Conservation (phyloP, 2,329 filamentous ascomycete genomes). For the Claviceps sp. region DNA sequence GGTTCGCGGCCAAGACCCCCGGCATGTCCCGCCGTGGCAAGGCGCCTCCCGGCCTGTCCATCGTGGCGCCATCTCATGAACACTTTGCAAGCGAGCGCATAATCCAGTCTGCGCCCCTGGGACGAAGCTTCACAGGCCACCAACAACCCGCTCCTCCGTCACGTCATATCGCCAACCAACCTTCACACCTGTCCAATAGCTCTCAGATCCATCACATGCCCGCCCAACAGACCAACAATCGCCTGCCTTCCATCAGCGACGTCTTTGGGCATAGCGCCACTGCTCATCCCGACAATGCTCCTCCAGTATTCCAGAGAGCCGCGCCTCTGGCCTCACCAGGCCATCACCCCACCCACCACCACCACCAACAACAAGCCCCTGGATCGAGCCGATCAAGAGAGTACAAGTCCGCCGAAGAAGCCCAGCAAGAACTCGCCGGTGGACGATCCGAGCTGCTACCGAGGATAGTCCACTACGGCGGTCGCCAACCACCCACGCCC, state of each 20-base stretch:
- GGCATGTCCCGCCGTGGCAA: slow-evolving; percentile 62
- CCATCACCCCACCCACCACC: slow-evolving; percentile 40
- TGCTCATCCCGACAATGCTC: slow-evolving; percentile 42
- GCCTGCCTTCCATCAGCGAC: slow-evolving; percentile 84
- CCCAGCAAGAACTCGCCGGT: slow-evolving; percentile 76
- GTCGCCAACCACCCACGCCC: slow-evolving; percentile 84
- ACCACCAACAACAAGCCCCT: slow-evolving; percentile 28
- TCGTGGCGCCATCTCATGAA: slow-evolving; percentile 85
- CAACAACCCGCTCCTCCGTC: slow-evolving; percentile 65
- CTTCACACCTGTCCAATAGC: slow-evolving; percentile 68
- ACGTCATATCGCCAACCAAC: slow-evolving; percentile 67
- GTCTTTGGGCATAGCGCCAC: slow-evolving; percentile 77
- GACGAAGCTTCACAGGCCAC: slow-evolving; percentile 89
- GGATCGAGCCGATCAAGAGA: slow-evolving; percentile 59
- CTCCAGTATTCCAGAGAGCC: slow-evolving; percentile 40
- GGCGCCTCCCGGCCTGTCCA: slow-evolving; percentile 79
- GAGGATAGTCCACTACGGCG: slow-evolving; percentile 88
- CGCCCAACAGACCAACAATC: slow-evolving; percentile 78
- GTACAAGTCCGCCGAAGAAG: slow-evolving; percentile 92
- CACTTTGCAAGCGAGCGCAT: slow-evolving; percentile 89
- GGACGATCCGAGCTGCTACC: slow-evolving; percentile 88
- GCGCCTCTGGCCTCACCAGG: slow-evolving; percentile 67
- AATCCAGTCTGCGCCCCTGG: slow-evolving; percentile 88
- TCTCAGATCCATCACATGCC: slow-evolving; percentile 87
- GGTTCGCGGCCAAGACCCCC: slow-evolving; percentile 56